Percentiles rank a stretch among this genome's conserved stretches.
Conservation (phyloP, 2,329 filamentous ascomycete species). For the Trichoderma koningiopsis region DNA sequence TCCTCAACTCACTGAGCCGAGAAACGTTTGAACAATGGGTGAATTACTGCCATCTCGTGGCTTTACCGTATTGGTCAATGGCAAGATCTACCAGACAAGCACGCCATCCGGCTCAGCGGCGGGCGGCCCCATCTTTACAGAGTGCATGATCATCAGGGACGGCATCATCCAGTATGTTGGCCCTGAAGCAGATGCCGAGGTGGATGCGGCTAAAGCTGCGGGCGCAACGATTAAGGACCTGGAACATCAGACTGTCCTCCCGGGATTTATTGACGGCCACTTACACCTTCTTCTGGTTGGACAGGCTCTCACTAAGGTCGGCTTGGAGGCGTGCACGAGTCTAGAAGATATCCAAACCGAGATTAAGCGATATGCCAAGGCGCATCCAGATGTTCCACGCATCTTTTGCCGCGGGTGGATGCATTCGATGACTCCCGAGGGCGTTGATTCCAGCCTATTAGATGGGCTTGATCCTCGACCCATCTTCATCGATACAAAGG, state of each 20-base stretch:
- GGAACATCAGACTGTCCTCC: slow-evolving; percentile 46
- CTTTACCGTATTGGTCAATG: slow-evolving; percentile 30
- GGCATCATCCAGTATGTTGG: slow-evolving; percentile 42
- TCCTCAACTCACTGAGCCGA: background rate
- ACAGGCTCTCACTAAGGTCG: slow-evolving; percentile 55
- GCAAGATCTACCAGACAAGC: slow-evolving; percentile 29
- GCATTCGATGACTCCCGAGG: slow-evolving; percentile 51
- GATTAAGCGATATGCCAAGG: slow-evolving; percentile 49
- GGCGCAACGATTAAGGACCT: slow-evolving; percentile 36
- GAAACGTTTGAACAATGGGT: slow-evolving; percentile 19
- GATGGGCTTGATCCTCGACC: slow-evolving; percentile 57
- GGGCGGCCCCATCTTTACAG: slow-evolving; percentile 25
- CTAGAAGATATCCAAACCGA: slow-evolving; percentile 52
- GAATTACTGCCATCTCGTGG: slow-evolving; percentile 12
- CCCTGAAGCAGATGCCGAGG: slow-evolving; percentile 32
- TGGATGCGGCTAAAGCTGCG: slow-evolving; percentile 31
- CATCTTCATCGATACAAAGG: slow-evolving; percentile 60
- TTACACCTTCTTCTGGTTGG: slow-evolving; percentile 58
- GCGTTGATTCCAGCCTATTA: slow-evolving; percentile 48
- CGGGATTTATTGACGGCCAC: slow-evolving; percentile 61
- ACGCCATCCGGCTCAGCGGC: background rate
- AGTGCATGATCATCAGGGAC: slow-evolving; percentile 40
- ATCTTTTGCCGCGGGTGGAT: slow-evolving; percentile 60
- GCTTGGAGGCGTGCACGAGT: slow-evolving; percentile 50
- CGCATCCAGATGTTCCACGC: slow-evolving; percentile 50